phyloP scores from a whole-genome alignment of 441 rosid genomes.

The Populus trichocarpa region DNA sequence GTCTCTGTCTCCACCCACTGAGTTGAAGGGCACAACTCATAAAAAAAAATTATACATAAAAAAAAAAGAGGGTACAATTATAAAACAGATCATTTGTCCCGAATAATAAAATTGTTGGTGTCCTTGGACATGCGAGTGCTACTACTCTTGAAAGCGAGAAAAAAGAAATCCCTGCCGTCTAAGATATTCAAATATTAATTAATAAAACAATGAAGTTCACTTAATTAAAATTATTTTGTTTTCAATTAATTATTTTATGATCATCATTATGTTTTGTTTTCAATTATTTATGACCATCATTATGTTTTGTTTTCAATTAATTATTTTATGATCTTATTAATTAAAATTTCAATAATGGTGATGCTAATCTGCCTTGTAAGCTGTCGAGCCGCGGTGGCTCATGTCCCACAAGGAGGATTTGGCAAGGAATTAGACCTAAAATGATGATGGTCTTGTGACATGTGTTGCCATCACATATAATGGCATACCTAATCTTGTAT shows the following conservation, averaged over 20 bases:
- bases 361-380: not conserved
- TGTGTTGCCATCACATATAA: not conserved
- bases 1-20: too few relatives aligned
- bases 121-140: too few relatives aligned
- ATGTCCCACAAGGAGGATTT: not conserved
- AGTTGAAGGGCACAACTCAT: too few relatives aligned
- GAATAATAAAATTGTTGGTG: too few relatives aligned
- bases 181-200: too few relatives aligned
- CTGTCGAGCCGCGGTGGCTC: constrained; percentile 15
- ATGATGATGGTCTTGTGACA: not conserved
- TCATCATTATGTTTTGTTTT: not conserved
- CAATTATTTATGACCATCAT: not conserved
- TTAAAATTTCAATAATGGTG: not conserved
- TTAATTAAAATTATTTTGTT: too few relatives aligned
- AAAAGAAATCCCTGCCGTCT: too few relatives aligned
- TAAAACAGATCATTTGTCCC: too few relatives aligned
- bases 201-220: too few relatives aligned
- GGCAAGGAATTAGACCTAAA: not conserved
- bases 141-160: too few relatives aligned
- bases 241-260: not conserved
- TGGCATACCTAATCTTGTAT: not conserved
- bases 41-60: too few relatives aligned
- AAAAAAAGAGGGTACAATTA: too few relatives aligned
- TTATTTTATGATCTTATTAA: not conserved
- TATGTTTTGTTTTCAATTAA: not conserved